phyloP scores from a whole-genome alignment of 164 flowering plant species.

The Piper betle region DNA sequence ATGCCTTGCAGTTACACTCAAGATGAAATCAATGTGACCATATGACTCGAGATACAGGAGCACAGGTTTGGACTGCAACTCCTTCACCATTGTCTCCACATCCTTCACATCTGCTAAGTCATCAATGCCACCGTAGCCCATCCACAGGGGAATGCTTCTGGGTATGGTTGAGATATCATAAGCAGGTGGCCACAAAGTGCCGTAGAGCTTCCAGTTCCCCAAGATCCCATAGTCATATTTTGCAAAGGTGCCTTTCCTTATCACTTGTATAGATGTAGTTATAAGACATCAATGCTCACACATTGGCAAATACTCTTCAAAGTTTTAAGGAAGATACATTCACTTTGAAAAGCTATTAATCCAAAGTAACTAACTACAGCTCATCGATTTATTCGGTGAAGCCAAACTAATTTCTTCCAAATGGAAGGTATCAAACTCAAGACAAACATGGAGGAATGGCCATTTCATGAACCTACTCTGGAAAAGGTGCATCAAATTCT shows the following conservation, averaged over 20 bases:
- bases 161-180: conserved; percentile 65
- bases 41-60: conserved; percentile 64
- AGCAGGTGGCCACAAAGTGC: conserved; percentile 40
- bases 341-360: no score
- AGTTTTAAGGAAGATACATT: no score
- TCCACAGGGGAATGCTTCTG: conserved; percentile 70
- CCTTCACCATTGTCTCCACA: conserved; percentile 51
- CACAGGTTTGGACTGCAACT: conserved; percentile 49
- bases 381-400: no score
- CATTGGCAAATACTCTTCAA: no score
- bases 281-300: no score
- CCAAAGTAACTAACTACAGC: no score
- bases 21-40: conserved; percentile 76
- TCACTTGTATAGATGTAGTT: conserved; percentile 43
- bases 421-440: no score
- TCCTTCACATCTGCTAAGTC: conserved; percentile 62
- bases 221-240: conserved; percentile 69
- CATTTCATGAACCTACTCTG: conserved; percentile 47
- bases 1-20: conserved; percentile 45
- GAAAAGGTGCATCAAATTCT: conserved; percentile 83
- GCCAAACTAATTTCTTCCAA: no score
- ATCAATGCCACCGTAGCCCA: conserved; percentile 86
- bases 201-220: conserved; percentile 57
- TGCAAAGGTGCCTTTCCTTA: conserved; percentile 71
- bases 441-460: no score